These are phyloP conservation scores for Globisporangium yorkense DNA, from an alignment of 352 stramenopile genomes.

Conservation along the genomic window DNA sequence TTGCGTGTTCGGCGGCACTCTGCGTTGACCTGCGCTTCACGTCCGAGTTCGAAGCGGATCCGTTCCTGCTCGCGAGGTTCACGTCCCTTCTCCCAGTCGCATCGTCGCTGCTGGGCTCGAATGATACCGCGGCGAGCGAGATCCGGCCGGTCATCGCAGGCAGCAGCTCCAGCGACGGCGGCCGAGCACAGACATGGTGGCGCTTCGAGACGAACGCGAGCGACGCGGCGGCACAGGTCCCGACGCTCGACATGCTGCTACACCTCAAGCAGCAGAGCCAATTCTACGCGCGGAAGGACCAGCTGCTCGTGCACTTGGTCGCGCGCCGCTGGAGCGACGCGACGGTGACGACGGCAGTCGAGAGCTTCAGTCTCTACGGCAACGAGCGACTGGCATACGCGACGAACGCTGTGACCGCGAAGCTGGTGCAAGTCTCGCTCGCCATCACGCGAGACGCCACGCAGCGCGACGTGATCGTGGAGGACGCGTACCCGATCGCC, in stretches of 20 bases:
- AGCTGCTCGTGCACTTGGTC: constrained; percentile 24
- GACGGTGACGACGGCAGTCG: constrained; percentile 11
- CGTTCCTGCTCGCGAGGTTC: constrained; percentile 24
- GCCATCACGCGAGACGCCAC: constrained; percentile 7
- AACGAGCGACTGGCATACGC: constrained; percentile 18
- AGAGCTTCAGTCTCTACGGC: constrained; percentile 25
- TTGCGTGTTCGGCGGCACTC: constrained; percentile 9
- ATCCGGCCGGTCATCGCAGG: constrained; percentile 4
- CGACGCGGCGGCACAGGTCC: neutral
- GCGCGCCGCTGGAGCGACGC: neutral
- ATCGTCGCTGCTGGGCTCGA: constrained; percentile 16
- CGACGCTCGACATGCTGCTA: constrained; percentile 22
- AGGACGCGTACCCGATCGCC: constrained; percentile 18
- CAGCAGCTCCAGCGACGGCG: neutral
- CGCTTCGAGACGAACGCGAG: constrained; percentile 12
- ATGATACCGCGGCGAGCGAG: neutral
- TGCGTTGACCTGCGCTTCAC: constrained; percentile 24
- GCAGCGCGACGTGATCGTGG: constrained; percentile 9
- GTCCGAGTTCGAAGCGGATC: constrained; percentile 24
- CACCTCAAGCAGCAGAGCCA: constrained; percentile 30
- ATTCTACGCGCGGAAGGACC: constrained; percentile 15
- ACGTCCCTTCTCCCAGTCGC: constrained; percentile 11
- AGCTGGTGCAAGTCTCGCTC: constrained; percentile 17
- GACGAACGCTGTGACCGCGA: constrained; percentile 1
- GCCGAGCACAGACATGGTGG: constrained; percentile 17